Conservation (phyloP, 441 rosid genomes). For the Lepidium campestre region DNA sequence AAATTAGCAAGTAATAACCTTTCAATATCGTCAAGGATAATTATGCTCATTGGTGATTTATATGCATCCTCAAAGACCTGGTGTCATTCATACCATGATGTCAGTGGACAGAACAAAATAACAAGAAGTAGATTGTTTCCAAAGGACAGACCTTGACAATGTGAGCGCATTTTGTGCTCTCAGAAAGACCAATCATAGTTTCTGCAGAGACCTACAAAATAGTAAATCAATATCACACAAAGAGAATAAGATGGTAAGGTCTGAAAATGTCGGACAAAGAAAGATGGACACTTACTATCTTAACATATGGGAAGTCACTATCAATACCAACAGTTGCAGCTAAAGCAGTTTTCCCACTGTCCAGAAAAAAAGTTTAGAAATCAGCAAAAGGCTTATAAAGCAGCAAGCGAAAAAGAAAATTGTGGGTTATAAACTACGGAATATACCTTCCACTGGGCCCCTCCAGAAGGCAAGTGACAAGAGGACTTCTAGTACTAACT, state of each 20-base stretch:
- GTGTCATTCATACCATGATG: constrained; percentile 2
- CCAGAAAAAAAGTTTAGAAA: constrained; percentile 22
- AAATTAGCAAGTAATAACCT: constrained; percentile 41
- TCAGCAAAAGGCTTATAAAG: constrained; percentile 8
- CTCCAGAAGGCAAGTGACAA: constrained; percentile 89
- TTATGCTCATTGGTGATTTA: constrained; percentile 92
- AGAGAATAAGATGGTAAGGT: constrained; percentile 3
- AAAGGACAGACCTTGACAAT: constrained; percentile 71
- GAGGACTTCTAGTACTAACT: constrained; percentile 95
- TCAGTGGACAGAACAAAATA: neutral
- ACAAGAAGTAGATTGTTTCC: neutral
- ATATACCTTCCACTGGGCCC: constrained; percentile 86
- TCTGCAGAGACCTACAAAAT: constrained; percentile 77
- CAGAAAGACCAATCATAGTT: constrained; percentile 92
- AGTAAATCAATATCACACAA: constrained; percentile 4
- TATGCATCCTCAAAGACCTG: constrained; percentile 98
- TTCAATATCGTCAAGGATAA: constrained; percentile 93
- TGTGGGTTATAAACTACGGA: neutral
- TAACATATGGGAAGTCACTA: constrained; percentile 95
- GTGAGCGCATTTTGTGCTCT: constrained; percentile 92
- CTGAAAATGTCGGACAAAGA: neutral
- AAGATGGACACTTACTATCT: constrained; percentile 62
- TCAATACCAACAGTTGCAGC: constrained; percentile 93
- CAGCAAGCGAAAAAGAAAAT: neutral
- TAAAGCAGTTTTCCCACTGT: constrained; percentile 94